Conservation (phyloP, 768 basidiomycete genomes). For the Naganishia onofrii region DNA sequence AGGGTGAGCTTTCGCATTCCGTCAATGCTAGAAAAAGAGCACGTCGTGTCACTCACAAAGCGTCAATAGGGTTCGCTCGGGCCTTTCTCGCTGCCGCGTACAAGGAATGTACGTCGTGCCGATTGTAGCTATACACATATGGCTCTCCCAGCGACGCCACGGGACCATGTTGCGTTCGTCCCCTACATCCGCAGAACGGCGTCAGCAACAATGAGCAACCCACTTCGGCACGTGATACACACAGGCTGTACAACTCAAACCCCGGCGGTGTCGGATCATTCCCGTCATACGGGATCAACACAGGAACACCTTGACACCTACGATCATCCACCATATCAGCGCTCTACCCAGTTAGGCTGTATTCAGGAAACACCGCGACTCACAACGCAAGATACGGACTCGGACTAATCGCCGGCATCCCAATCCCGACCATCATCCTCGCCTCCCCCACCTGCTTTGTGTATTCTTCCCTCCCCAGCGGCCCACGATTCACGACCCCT, state of each 20-base stretch:
- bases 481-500: not conserved
- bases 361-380: not conserved
- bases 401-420: slow-evolving; percentile 6
- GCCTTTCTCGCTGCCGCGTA: slow-evolving; percentile 38
- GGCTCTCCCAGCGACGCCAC: slow-evolving; percentile 25
- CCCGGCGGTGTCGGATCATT: slow-evolving; percentile 35
- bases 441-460: slow-evolving; percentile 2
- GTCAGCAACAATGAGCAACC: not conserved
- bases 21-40: too few species aligned
- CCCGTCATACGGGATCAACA: slow-evolving; percentile 43
- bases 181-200: not conserved
- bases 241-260: slow-evolving; percentile 39
- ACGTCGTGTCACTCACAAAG: slow-evolving; percentile 40
- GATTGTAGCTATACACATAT: slow-evolving; percentile 47
- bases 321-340: too few species aligned
- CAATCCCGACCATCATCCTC: slow-evolving; percentile 2
- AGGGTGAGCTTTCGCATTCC: not conserved
- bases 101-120: slow-evolving; percentile 38
- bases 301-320: slow-evolving; percentile 49
- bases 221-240: not conserved
- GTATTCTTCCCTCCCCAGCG: not conserved
- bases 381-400: slow-evolving; percentile 19
- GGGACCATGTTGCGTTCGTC: not conserved
- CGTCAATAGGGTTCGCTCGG: slow-evolving; percentile 38
- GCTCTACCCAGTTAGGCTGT: not conserved